Percentiles rank a stretch among this genome's conserved stretches.
Evolutionary conservation across 2,329 filamentous ascomycete genomes (phyloP).

Genomic region (Xylariaceae sp.): DNA sequence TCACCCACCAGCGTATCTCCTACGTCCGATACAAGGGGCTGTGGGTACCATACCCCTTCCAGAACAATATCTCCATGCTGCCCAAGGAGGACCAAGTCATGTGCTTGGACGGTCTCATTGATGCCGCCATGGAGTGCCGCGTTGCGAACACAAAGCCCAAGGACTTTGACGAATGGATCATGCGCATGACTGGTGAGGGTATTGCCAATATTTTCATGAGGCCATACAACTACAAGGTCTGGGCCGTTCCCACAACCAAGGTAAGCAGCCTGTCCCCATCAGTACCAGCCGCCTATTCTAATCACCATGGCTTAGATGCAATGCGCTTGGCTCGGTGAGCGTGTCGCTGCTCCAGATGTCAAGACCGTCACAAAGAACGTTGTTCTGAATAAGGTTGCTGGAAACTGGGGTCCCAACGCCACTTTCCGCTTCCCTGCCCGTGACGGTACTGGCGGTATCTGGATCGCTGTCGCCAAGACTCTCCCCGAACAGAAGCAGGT

Average conservation of each 20-base stretch:
- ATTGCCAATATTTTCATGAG: constrained; percentile 97
- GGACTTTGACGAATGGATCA: constrained; percentile 97
- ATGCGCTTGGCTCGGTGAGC: constrained; percentile 97
- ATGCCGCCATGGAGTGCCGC: constrained; percentile 82
- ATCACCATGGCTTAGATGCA: constrained; percentile 68
- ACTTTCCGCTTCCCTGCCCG: constrained; percentile 97
- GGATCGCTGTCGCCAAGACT: constrained; percentile 94
- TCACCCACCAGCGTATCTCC: constrained; percentile 94
- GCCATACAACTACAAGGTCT: constrained; percentile 99
- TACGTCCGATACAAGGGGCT: constrained; percentile 95
- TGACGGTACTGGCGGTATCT: constrained; percentile 96
- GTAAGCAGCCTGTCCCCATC: constrained; percentile 43
- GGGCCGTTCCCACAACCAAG: constrained; percentile 96
- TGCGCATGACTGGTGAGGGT: constrained; percentile 84
- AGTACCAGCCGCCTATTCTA: no score
- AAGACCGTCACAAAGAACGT: constrained; percentile 93
- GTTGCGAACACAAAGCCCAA: constrained; percentile 88
- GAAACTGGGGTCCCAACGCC: constrained; percentile 96
- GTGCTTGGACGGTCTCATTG: constrained; percentile 93
- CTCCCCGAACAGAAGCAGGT: constrained; percentile 87
- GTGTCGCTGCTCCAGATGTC: constrained; percentile 92
- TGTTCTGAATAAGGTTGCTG: constrained; percentile 91
- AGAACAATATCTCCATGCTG: constrained; percentile 99
- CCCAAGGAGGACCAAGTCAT: constrained; percentile 95
- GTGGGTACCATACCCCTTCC: constrained; percentile 99